phyloP scores from a whole-genome alignment of 192 early-diverging fungal genomes.

The Diversispora eburnea region DNA sequence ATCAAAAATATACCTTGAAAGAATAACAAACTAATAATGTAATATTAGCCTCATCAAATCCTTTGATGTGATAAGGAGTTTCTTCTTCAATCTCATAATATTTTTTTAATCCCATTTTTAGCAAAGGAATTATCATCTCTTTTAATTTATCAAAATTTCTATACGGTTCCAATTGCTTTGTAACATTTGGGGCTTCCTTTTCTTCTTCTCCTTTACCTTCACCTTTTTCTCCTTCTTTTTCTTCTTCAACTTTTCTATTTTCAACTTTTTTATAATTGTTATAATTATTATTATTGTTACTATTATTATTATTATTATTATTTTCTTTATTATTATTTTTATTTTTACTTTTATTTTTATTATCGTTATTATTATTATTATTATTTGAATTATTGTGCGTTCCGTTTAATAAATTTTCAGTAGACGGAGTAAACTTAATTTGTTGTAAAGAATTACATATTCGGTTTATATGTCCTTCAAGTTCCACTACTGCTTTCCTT shows the following conservation, averaged over 20 bases:
- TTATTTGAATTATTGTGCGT: too few relatives aligned
- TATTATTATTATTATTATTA: too few relatives aligned
- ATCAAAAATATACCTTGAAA: conserved; percentile 37
- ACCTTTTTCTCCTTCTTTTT: conserved; percentile 1
- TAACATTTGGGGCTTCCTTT: conserved; percentile 27
- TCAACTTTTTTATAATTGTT: neutral
- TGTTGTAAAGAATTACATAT: conserved; percentile 46
- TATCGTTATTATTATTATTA: too few relatives aligned
- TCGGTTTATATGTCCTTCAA: conserved; percentile 49
- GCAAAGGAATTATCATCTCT: conserved; percentile 34
- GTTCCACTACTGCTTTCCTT: conserved; percentile 50
- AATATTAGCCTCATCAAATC: conserved; percentile 49
- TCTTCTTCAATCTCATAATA: conserved; percentile 44
- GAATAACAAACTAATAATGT: conserved; percentile 56
- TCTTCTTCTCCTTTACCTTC: conserved; percentile 9
- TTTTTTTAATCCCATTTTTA: conserved; percentile 41
- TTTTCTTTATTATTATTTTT: too few relatives aligned
- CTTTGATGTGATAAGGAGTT: neutral
- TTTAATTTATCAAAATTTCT: conserved; percentile 32
- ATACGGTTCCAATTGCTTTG: conserved; percentile 36
- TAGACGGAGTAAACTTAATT: conserved; percentile 39
- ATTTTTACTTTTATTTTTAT: too few relatives aligned
- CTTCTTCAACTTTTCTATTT: neutral
- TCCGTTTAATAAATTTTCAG: too few relatives aligned
- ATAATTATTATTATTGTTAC: too few relatives aligned